These are phyloP conservation scores for Diutina scorzettiae DNA, from an alignment of 1,139 yeast species.

Conservation along the genomic window DNA sequence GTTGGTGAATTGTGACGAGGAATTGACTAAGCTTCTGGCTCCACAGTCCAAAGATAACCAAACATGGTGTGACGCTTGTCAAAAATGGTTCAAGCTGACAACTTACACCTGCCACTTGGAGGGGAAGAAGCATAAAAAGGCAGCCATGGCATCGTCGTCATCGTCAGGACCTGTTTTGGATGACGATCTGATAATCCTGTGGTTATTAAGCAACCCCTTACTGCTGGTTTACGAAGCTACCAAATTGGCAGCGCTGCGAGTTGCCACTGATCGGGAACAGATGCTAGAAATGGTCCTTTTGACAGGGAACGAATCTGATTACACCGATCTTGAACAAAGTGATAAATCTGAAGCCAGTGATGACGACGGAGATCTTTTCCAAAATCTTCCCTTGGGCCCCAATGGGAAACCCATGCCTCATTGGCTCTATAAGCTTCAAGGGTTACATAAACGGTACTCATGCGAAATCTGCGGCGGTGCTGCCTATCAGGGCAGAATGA, in stretches of 20 bases:
- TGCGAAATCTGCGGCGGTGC: conserved; percentile 87
- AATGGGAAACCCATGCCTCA: conserved; percentile 90
- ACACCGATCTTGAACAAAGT: conserved; percentile 15
- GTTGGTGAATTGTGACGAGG: background rate
- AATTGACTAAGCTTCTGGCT: background rate
- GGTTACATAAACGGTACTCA: conserved; percentile 55
- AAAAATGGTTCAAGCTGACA: conserved; percentile 48
- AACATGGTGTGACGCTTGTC: conserved; percentile 50
- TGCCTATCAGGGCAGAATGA: conserved; percentile 60
- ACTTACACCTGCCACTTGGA: conserved; percentile 59
- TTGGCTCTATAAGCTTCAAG: conserved; percentile 88
- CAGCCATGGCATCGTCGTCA: conserved; percentile 13
- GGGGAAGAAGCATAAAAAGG: conserved; percentile 70
- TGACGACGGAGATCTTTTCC: conserved; percentile 14
- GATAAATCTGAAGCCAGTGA: conserved; percentile 18
- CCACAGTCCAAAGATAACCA: conserved; percentile 10
- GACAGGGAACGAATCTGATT: conserved; percentile 26
- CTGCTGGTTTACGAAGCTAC: conserved; percentile 26
- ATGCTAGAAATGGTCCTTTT: conserved; percentile 32
- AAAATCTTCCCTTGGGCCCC: conserved; percentile 61
- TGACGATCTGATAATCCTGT: background rate
- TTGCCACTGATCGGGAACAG: conserved; percentile 66
- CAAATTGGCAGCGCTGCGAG: conserved; percentile 52
- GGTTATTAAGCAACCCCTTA: background rate
- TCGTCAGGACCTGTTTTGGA: background rate